Percentiles rank a stretch among this genome's conserved stretches.
phyloP scores from a whole-genome alignment of 306 rosid genomes.

The Lathyrus sativus region DNA sequence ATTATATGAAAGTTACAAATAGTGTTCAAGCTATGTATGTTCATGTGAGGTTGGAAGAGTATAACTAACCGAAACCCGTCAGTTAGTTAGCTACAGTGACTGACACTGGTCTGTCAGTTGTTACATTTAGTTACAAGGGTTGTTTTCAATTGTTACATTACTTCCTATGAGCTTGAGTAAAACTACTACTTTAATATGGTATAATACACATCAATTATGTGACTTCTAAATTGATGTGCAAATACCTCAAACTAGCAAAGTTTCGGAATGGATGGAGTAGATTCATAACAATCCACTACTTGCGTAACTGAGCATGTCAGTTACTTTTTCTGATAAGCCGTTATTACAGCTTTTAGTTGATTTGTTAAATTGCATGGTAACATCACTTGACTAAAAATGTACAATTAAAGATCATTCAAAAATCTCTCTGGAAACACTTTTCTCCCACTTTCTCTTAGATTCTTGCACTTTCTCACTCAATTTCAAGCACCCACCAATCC shows the following conservation, averaged over 20 bases:
- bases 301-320: slow-evolving; percentile 1
- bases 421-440: neutral
- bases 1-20: neutral
- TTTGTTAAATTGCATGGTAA: neutral
- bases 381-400: neutral
- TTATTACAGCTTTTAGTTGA: neutral
- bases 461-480: slow-evolving; percentile 8
- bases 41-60: neutral
- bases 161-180: neutral
- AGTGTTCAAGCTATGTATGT: neutral
- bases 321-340: neutral
- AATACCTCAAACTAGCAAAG: neutral
- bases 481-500: slow-evolving; percentile 5
- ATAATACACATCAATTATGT: neutral
- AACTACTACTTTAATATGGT: neutral
- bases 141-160: neutral
- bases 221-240: neutral
- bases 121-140: neutral
- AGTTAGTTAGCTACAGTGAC: neutral
- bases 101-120: neutral
- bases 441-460: slow-evolving; percentile 3
- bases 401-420: slow-evolving; percentile 3
- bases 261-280: neutral
- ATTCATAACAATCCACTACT: slow-evolving; percentile 19
- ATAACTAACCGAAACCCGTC: neutral